Percentiles rank a stretch among this genome's conserved stretches.
These are phyloP conservation scores for Quillaja saponaria DNA, from an alignment of 306 rosid species.

Conservation along the genomic window DNA sequence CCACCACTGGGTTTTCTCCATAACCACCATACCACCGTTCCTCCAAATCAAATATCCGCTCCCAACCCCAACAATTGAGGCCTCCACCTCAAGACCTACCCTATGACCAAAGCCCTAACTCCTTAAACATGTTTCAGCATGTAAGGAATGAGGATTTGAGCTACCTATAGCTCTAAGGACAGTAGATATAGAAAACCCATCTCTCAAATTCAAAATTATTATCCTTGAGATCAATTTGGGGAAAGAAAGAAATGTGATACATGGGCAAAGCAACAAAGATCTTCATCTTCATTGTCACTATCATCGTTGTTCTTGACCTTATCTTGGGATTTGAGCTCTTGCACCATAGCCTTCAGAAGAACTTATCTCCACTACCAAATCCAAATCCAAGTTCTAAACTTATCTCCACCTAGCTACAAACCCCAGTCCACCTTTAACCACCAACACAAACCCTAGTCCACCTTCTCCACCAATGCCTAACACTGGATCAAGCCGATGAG, in stretches of 20 bases:
- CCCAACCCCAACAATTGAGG: too few relatives aligned
- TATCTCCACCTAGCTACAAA: slow-evolving; percentile 25
- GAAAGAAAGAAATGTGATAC: slow-evolving; percentile 60
- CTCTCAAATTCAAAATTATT: slow-evolving; percentile 20
- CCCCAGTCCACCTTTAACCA: slow-evolving; percentile 1
- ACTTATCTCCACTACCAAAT: slow-evolving; percentile 48
- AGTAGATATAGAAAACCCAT: neutral
- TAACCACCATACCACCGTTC: too few relatives aligned
- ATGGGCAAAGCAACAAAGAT: slow-evolving; percentile 99
- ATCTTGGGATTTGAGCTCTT: slow-evolving; percentile 65
- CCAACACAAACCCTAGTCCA: slow-evolving; percentile 5
- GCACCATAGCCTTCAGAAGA: slow-evolving; percentile 45
- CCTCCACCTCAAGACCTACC: too few relatives aligned
- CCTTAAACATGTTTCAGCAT: too few relatives aligned
- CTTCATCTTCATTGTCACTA: slow-evolving; percentile 91
- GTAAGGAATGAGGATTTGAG: too few relatives aligned
- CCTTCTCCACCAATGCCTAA: slow-evolving; percentile 43
- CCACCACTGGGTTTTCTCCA: too few relatives aligned
- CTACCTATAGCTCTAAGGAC: too few relatives aligned
- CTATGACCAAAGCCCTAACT: too few relatives aligned
- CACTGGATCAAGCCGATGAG: too few relatives aligned
- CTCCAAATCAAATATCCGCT: too few relatives aligned
- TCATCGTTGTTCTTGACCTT: slow-evolving; percentile 62
- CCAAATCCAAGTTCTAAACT: slow-evolving; percentile 23
- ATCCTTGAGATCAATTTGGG: too few relatives aligned